Evolutionary conservation across 495 filamentous ascomycete genomes (phyloP).

Genomic region (Poronia punctata): DNA sequence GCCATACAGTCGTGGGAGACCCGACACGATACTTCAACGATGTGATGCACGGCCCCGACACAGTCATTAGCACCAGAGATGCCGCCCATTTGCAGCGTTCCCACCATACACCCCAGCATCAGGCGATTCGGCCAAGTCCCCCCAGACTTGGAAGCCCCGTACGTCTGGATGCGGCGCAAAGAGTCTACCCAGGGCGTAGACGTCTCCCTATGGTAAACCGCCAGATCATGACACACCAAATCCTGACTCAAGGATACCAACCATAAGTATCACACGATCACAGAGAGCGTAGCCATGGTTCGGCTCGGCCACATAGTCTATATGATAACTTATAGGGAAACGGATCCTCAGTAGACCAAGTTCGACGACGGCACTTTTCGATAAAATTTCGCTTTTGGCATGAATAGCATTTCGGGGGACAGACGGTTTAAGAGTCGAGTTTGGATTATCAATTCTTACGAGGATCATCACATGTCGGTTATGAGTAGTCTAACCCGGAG

Average conservation of each 20-base stretch:
- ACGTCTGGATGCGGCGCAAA: constrained; percentile 8
- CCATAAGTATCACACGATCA: constrained; percentile 12
- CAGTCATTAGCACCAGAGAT: neutral
- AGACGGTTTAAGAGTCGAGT: too few species aligned
- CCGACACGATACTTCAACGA: constrained; percentile 27
- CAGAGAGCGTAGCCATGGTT: too few species aligned
- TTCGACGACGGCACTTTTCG: too few species aligned
- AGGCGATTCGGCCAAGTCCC: constrained; percentile 5
- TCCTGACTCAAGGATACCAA: constrained; percentile 24
- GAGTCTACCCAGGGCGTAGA: constrained; percentile 19
- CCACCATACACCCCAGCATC: constrained; percentile 1
- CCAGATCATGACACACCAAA: constrained; percentile 27
- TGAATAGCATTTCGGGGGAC: too few species aligned
- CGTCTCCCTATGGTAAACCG: constrained; percentile 23
- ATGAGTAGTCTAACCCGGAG: too few species aligned
- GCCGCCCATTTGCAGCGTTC: constrained; percentile 4
- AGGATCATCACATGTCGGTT: too few species aligned
- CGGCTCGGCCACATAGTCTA: too few species aligned
- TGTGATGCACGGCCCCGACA: constrained; percentile 9
- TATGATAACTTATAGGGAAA: too few species aligned
- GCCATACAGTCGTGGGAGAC: constrained; percentile 16
- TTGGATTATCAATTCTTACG: too few species aligned
- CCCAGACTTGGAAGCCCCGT: constrained; percentile 9
- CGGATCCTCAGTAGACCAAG: too few species aligned
- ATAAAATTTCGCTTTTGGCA: too few species aligned